Base-by-base conservation (phyloP, 106 monocot species). In the Dendrobium huoshanense region DNA sequence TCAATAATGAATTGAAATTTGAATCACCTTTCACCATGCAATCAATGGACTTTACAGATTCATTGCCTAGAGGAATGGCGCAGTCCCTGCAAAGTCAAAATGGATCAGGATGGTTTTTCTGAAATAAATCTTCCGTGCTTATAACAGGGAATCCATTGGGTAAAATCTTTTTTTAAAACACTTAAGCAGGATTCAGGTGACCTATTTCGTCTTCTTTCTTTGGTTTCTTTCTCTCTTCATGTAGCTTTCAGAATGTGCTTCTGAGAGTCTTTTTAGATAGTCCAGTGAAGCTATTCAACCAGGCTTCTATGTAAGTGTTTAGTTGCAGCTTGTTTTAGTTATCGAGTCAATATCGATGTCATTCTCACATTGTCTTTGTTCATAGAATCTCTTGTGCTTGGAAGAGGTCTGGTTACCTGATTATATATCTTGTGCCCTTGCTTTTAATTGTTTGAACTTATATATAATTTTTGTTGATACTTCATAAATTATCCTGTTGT, bases 41-140 rank as follows among this genome's bases (percentile, higher is more conserved):
- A 3, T 16, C 77, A 13, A 48, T 77, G 77, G 78, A 40, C 7
- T 78, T 58, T 40, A 6, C 55, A 7, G 78, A 77, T 55, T 55
- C 77, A 17, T 27, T 77, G 3, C 16, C 77, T 16, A 77, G 77
- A 77, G 47, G 51, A 55, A 77, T 77, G 77, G 27, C 17, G 77
- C 40, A 54, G 48, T 16, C 78, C 58, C 15, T 40, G 3, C 76
- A 76, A 22, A 78, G 11, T 55, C 78, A 78, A 33, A 78, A 40
- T 24, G 45, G 18, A 31, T 58, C 78, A 27, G 78, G 58, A 48
- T 78, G 78, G 78, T 78, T 78, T 24, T 78, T 58, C 78, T 78
- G 76, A 76, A 48, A 15, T 20, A 4, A 20, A 43, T 74, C 42
- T 42, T 13, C 41, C 4, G 20, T 44, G 42, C 6, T 44, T 74